Evolutionary conservation across 345 rosid species (phyloP).

Genomic region (Aurinia saxatilis): DNA sequence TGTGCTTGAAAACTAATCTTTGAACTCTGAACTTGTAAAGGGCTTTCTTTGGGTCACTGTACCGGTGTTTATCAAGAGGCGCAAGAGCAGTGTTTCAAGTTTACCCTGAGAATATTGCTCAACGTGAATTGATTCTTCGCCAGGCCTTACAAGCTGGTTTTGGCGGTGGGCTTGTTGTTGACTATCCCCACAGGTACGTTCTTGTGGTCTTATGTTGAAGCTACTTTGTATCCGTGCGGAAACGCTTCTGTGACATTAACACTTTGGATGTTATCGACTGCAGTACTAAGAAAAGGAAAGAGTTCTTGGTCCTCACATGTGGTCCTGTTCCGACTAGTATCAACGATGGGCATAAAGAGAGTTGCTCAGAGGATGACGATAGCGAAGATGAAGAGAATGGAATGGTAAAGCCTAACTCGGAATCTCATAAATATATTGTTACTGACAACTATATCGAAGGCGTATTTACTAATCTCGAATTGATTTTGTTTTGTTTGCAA

Average conservation of each 20-base stretch:
- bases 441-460: not conserved
- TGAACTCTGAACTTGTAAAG: conserved; percentile 20
- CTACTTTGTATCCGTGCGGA: no score
- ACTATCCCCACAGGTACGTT: conserved; percentile 83
- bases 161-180: conserved; percentile 88
- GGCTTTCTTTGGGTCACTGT: conserved; percentile 88
- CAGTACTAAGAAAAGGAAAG: conserved; percentile 82
- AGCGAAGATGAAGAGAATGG: conserved; percentile 59
- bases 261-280: not conserved
- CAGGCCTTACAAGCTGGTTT: conserved; percentile 89
- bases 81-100: conserved; percentile 90
- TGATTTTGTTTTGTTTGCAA: not conserved
- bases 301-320: conserved; percentile 77
- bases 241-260: not conserved
- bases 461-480: not conserved
- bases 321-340: conserved; percentile 53
- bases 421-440: not conserved
- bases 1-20: not conserved
- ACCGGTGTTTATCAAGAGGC: conserved; percentile 77
- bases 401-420: conserved; percentile 31
- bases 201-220: not conserved
- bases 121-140: conserved; percentile 71
- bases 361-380: conserved; percentile 58
- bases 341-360: conserved; percentile 39
- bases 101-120: conserved; percentile 78